Evolutionary conservation across 345 rosid species (phyloP), one percentile per base, ranked within the genome.

Genomic region (Sapria himalayana): DNA sequence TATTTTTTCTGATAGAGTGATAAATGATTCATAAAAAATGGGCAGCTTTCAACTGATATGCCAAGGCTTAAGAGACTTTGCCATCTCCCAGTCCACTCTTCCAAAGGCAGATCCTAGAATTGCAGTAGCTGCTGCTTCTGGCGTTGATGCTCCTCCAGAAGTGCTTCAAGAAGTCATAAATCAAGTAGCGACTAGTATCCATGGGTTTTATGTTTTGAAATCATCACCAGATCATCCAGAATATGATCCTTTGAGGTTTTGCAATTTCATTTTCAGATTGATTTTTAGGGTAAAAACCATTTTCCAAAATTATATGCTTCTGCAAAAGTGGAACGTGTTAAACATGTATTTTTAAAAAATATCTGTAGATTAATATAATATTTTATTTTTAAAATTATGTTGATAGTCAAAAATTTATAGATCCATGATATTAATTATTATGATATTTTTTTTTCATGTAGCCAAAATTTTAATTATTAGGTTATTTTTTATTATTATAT

Each of bases 61-160:
- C 54, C 70, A 73, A 64, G 60, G 71, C 24, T 65, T 82, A 55
- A 52, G 80, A 49, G 78, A 69, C 41, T 49, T 64, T 67, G 93
- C 85, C 11, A 52, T 89, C 48, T 58, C 73, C 34, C 65, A 61
- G 54, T 57, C 78, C 25, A 45, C 59, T 46, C 67, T 58, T 52
- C 93, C 80, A 6, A 86, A 74, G 58, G 76, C 64, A 25, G 89
- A 73, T 69, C 50, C 76, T 38, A 71, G 66, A 45, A 64, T 64
- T 64, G 65, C 56, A 23, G 31, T 43, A 35, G 53, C 49, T 43
- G 71, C 77, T 27, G 94, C 85, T 22, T 25, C 50, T 39, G 89
- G 70, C 50, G 73, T 69, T 24, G 79, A 75, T 37, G 71, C 77
- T 51, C 60, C 73, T 47, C 50, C 52, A 29, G 66, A 64, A 12